Evolutionary conservation across 2,329 filamentous ascomycete species (phyloP), one percentile per base, ranked within the genome.

Genomic region (Aspergillus candidus): DNA sequence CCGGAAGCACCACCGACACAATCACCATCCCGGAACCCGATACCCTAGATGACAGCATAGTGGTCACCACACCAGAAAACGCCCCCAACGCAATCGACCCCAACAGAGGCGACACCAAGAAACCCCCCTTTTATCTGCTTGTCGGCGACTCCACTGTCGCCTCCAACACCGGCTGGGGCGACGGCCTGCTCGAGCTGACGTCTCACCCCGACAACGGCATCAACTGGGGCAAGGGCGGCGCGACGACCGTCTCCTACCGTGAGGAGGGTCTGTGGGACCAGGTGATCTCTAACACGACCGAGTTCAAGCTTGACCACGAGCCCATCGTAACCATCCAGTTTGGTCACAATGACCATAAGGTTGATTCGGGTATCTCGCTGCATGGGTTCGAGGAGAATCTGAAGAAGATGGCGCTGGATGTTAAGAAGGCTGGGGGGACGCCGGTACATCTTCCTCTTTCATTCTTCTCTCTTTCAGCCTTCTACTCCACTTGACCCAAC

Each of bases 271-370:
- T 29, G 38, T 51, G 49, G 49, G 49, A 41, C 13, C 22, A 34
- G 5, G 34, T 46, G 4, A 37, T 49, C 4, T n/a, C n/a, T 4
- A 36, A 27, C 3, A 34, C 47, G 6, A 29, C 14, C n/a, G 15
- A 11, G 7, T 35, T 35, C 10, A 31, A 11, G 2, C 30, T 10
- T 6, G 12, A 38, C 11, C 41, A 49, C 33, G 41, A 43, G 11
- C 49, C 49, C 18, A 44, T 46, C 17, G 49, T 51, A 3, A 49
- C 49, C 2, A 40, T 51, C 17, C 49, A 49, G 17, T 51, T 51
- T 13, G 49, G 49, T 1, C 46, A 51, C 18, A 51, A 51, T 13
- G 49, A 51, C 39, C 49, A 51, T 18, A 51, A 51, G 17, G 27
- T 30, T 10, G 6, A 27, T 6, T 27, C 22, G 22, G 22, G 22